Base-by-base conservation (phyloP, 768 basidiomycete species). In the Auriscalpium microsporum region DNA sequence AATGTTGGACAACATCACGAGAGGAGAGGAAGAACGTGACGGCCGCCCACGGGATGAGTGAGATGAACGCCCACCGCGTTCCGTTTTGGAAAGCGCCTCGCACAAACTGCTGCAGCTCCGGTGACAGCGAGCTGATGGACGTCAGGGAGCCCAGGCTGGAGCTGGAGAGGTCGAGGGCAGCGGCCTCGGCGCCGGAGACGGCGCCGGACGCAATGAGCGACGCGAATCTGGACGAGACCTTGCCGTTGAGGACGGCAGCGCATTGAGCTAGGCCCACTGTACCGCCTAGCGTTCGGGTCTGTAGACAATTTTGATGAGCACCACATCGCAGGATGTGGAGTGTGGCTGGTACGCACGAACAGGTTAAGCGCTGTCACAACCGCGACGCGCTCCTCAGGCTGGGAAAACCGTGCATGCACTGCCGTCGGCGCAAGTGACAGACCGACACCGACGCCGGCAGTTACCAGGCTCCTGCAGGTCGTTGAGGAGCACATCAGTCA, bases 221-320 rank as follows among this genome's bases (percentile, higher is more conserved):
- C 16, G 58, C 33, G 56, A 81, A 65, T 52, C 69, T 69, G 19
- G 62, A 28, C 33, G 65, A 64, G 33, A 77, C 78, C 64, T 72
- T 77, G 36, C 70, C 65, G 57, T 72, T 72, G 53, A 80, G 70
- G 19, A 81, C 67, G 8, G 80, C 75, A 44, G 73, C 71, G 51
- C 78, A 79, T 58, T 81, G 80, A 0, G 80, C 78, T 40, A 81
- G 72, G 21, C 80, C 78, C 40, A 78, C 62, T 0, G 78, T 79
- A 9, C 79, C 79, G n/a, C 79, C 79, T 40, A 79, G 65, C 1
- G 74, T 64, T 14, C 75, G 72, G 67, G 75, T 76, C 77, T 80
- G 58, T 11, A 16, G 37, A 16, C 34, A 45, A 28, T 28, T 28
- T 28, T 4, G 7, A 28, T 28, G 33, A 36, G 37, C 3, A 42